phyloP scores from a whole-genome alignment of 768 basidiomycete species.

The Boletus pseudopeckii region DNA sequence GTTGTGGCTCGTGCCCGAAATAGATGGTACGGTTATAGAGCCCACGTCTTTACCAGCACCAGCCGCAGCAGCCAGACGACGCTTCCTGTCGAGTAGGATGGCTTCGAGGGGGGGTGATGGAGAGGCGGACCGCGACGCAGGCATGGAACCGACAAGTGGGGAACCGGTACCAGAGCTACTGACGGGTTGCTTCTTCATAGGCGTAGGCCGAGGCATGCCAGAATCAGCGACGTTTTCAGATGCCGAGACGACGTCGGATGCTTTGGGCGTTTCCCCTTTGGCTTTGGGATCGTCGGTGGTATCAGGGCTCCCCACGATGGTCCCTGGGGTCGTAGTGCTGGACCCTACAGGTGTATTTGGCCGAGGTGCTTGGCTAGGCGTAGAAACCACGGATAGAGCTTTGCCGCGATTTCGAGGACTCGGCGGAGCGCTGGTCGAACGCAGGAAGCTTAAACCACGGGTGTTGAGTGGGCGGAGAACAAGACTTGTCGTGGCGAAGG shows the following conservation, averaged over 20 bases:
- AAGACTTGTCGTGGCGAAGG: slow-evolving; percentile 21
- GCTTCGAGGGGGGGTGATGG: slow-evolving; percentile 65
- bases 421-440: slow-evolving; percentile 58
- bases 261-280: slow-evolving; percentile 1
- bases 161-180: slow-evolving; percentile 14
- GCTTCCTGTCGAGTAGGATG: slow-evolving; percentile 61
- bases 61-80: slow-evolving; percentile 40
- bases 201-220: neutral
- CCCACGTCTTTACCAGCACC: slow-evolving; percentile 16
- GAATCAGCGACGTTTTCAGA: neutral
- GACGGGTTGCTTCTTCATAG: slow-evolving; percentile 13
- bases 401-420: slow-evolving; percentile 37
- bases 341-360: neutral
- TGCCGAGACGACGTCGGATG: neutral
- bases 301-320: neutral
- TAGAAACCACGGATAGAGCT: slow-evolving; percentile 2
- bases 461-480: slow-evolving; percentile 41
- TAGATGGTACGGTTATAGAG: neutral
- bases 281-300: slow-evolving; percentile 1
- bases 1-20: slow-evolving; percentile 10
- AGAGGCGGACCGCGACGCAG: slow-evolving; percentile 37
- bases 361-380: slow-evolving; percentile 3
- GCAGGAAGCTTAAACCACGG: slow-evolving; percentile 49
- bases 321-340: neutral
- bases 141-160: slow-evolving; percentile 12